Conservation (phyloP, 768 basidiomycete species). For the Hydnum rufescens region DNA sequence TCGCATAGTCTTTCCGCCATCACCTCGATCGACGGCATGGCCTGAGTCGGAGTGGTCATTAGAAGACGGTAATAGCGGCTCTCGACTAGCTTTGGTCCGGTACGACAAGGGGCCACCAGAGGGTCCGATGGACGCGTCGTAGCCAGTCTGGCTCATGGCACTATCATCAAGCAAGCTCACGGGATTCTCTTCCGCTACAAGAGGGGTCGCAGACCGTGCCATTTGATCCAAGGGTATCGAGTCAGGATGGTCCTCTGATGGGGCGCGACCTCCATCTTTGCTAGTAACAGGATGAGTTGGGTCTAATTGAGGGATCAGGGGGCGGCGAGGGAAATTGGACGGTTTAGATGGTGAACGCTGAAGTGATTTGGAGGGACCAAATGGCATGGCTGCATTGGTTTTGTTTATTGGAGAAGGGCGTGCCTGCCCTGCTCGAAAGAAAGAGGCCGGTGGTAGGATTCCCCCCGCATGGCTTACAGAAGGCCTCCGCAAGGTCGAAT, state of each 20-base stretch:
- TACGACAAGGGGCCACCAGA: conserved; percentile 11
- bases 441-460: conserved; percentile 41
- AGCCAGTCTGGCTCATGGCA: background rate
- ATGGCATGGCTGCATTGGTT: conserved; percentile 4
- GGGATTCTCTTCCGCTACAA: background rate
- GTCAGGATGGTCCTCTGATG: background rate
- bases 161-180: background rate
- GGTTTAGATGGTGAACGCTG: no score
- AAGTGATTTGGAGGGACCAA: no score
- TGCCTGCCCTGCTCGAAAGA: conserved; percentile 31
- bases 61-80: background rate
- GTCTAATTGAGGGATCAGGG: no score
- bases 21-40: no score
- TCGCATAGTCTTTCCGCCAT: background rate
- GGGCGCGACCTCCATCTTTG: no score
- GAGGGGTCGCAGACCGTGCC: background rate
- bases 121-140: conserved; percentile 6
- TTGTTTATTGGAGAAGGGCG: background rate
- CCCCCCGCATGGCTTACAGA: conserved; percentile 9
- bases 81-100: conserved; percentile 1
- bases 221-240: background rate
- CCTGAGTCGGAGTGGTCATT: background rate
- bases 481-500: background rate
- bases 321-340: no score
- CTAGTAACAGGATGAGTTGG: no score